Conservation (phyloP, 2,329 filamentous ascomycete genomes). For the Cladorrhinum sp. region DNA sequence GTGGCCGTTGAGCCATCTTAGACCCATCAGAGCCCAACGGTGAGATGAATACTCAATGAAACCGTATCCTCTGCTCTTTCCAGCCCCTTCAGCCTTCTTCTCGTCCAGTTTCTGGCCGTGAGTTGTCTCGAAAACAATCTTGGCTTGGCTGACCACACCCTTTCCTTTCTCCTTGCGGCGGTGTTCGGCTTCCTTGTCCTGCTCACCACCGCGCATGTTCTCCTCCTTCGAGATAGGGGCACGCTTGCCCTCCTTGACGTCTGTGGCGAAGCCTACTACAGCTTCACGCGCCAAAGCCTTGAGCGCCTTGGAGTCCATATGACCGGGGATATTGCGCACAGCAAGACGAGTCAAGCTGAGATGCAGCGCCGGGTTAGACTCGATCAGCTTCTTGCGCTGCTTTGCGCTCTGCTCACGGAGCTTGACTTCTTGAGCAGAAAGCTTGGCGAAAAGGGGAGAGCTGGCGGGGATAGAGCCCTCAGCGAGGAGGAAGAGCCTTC, state of each 20-base stretch:
- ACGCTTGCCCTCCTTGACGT: conserved; percentile 76
- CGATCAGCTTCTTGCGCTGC: conserved; percentile 86
- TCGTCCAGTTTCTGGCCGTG: conserved; percentile 83
- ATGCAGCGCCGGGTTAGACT: conserved; percentile 85
- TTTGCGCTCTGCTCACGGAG: conserved; percentile 84
- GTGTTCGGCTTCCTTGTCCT: conserved; percentile 76
- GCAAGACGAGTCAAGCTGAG: conserved; percentile 87
- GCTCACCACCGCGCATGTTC: conserved; percentile 70
- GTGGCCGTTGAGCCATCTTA: conserved; percentile 88
- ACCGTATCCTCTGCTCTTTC: conserved; percentile 87
- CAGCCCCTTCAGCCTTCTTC: conserved; percentile 70
- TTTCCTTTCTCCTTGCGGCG: conserved; percentile 78
- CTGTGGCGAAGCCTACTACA: conserved; percentile 89
- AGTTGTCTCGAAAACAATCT: conserved; percentile 86
- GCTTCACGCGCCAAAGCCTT: conserved; percentile 88
- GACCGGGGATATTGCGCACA: conserved; percentile 83
- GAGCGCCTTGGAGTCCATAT: conserved; percentile 78
- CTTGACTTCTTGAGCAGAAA: conserved; percentile 76
- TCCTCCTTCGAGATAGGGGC: conserved; percentile 87
- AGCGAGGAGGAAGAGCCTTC: conserved; percentile 79
- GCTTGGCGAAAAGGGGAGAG: conserved; percentile 71
- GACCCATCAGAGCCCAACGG: conserved; percentile 88
- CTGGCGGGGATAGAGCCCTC: conserved; percentile 81
- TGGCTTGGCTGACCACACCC: conserved; percentile 85
- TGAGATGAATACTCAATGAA: conserved; percentile 97